Percentiles rank a stretch among this genome's conserved stretches.
Conservation (phyloP, 306 rosid genomes). For the Potentilla sterilis region DNA sequence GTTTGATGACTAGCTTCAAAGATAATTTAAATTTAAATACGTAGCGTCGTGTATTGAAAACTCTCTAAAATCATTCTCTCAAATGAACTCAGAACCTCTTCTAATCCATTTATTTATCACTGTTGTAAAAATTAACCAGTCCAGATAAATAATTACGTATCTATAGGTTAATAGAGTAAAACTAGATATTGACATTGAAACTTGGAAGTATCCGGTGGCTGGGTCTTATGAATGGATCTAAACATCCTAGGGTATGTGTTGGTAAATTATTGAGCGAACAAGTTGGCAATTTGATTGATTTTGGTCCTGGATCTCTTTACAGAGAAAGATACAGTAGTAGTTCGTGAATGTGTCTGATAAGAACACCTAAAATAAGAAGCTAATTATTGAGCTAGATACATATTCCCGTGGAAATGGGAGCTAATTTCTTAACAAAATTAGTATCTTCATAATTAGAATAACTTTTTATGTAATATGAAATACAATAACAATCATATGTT, state of each 20-base stretch:
- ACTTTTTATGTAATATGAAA: neutral
- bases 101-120: too few relatives aligned
- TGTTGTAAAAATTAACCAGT: neutral
- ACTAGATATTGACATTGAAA: neutral
- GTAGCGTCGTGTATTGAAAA: too few relatives aligned
- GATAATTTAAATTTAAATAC: neutral
- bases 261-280: slow-evolving; percentile 14
- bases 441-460: neutral
- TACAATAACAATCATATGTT: neutral
- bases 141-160: too few relatives aligned
- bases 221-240: neutral
- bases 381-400: neutral
- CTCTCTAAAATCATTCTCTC: too few relatives aligned
- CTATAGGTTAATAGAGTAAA: neutral
- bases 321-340: neutral
- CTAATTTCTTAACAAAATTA: neutral
- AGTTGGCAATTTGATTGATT: slow-evolving; percentile 16
- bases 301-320: neutral
- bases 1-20: neutral
- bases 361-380: neutral
- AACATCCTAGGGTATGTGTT: neutral
- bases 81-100: too few relatives aligned
- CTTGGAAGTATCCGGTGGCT: neutral
- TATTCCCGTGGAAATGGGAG: neutral
- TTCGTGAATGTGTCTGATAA: neutral